Percentiles rank a stretch among this genome's conserved stretches.
phyloP scores from a whole-genome alignment of 208 protist species.

The Histomonas meleagridis region DNA sequence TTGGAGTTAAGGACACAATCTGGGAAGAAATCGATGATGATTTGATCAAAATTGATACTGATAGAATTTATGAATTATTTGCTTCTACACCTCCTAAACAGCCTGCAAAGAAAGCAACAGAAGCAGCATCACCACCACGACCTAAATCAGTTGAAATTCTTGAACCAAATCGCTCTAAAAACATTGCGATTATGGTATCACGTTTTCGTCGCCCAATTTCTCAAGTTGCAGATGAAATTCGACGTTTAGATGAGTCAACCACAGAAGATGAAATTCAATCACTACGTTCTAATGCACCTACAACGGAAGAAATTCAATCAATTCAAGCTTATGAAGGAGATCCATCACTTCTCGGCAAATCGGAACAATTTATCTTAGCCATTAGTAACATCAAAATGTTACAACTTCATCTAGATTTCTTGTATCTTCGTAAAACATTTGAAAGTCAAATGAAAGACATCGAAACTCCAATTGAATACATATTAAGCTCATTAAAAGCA shows the following conservation, averaged over 20 bases:
- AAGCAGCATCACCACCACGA: neutral
- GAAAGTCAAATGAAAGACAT: neutral
- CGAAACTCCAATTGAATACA: neutral
- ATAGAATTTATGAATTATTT: neutral
- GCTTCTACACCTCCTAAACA: neutral
- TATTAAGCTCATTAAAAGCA: neutral
- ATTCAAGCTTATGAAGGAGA: neutral
- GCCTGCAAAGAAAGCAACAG: neutral
- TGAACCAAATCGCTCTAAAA: neutral
- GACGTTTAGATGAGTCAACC: neutral
- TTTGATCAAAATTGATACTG: neutral
- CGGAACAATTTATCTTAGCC: neutral
- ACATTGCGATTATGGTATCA: neutral
- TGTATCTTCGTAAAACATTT: neutral
- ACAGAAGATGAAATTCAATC: neutral
- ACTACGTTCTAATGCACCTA: neutral
- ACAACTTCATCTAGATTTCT: neutral
- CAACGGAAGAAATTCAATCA: neutral
- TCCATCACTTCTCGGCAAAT: neutral
- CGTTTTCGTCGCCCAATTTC: neutral
- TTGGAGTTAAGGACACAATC: neutral
- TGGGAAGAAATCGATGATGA: slow-evolving; percentile 3
- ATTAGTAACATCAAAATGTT: neutral
- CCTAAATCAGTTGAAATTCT: slow-evolving; percentile 9
- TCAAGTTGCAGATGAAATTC: neutral